These are phyloP conservation scores for Tulasnella sp. DNA, from an alignment of 768 basidiomycete species.

Conservation along the genomic window DNA sequence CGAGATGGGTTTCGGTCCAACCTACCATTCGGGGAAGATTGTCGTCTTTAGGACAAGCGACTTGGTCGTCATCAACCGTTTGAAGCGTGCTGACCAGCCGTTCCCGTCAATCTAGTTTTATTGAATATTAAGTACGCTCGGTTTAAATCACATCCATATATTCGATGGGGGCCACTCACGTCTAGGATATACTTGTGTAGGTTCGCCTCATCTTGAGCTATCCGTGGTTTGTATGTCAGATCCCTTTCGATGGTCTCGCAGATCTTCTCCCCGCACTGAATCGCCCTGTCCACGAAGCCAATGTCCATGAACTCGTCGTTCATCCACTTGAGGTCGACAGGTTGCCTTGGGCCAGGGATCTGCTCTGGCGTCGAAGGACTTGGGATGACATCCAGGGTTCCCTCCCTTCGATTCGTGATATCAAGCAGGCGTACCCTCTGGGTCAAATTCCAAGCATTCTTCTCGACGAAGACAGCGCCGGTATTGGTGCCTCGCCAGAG, in stretches of 20 bases:
- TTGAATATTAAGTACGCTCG: background rate
- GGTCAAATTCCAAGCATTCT: slow-evolving; percentile 22
- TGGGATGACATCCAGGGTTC: background rate
- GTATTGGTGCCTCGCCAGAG: slow-evolving; percentile 35
- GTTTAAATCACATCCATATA: background rate
- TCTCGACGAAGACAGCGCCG: slow-evolving; percentile 23
- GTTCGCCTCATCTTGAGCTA: slow-evolving; percentile 21
- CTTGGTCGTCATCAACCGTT: slow-evolving; percentile 27
- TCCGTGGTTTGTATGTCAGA: slow-evolving; percentile 21
- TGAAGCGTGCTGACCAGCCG: slow-evolving; percentile 30
- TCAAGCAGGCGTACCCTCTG: slow-evolving; percentile 22
- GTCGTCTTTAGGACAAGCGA: slow-evolving; percentile 27
- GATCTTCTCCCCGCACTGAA: slow-evolving; percentile 23
- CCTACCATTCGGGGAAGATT: slow-evolving; percentile 52
- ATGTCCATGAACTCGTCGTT: slow-evolving; percentile 24
- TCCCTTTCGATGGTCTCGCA: slow-evolving; percentile 19
- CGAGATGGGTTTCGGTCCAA: background rate
- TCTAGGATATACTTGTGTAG: slow-evolving; percentile 28
- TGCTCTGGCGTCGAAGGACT: background rate
- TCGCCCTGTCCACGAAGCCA: slow-evolving; percentile 24
- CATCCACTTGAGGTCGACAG: background rate
- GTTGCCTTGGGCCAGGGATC: background rate
- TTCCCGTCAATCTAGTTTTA: slow-evolving; percentile 24
- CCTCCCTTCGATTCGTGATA: background rate
- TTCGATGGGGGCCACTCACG: slow-evolving; percentile 20